phyloP scores from a whole-genome alignment of 148 eudicot genomes.

The Bassia scoparia region DNA sequence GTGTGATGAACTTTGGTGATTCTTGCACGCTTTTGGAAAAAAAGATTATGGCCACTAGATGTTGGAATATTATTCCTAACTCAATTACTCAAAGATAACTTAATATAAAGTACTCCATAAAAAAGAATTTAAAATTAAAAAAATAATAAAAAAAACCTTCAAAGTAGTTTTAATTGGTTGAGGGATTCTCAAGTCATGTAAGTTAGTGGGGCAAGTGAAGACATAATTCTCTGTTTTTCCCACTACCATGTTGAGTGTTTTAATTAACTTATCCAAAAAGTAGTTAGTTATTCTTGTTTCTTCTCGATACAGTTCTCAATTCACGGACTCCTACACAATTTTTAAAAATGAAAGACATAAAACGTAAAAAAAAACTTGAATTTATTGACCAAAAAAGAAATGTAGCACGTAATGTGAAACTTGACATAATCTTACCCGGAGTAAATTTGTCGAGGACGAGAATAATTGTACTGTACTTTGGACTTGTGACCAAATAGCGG shows the following conservation, averaged over 20 bases:
- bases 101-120: not conserved
- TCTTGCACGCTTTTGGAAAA: constrained; percentile 2
- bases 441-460: not conserved
- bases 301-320: no score
- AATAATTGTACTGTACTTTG: not conserved
- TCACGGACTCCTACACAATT: no score
- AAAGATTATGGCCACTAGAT: constrained; percentile 5
- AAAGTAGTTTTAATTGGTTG: constrained; percentile 19
- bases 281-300: no score
- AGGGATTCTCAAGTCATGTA: constrained; percentile 16
- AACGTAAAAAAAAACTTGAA: no score
- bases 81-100: not conserved
- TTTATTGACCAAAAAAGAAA: no score
- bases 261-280: not conserved
- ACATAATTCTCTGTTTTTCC: not conserved
- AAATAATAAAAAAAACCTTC: not conserved
- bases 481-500: constrained; percentile 34
- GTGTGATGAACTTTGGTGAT: constrained; percentile 6
- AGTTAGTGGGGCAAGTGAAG: not conserved
- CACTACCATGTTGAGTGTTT: not conserved
- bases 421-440: not conserved
- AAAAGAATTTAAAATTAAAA: not conserved
- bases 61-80: not conserved
- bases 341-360: no score
- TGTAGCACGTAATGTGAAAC: not conserved